Evolutionary conservation across 805 yeast genomes (phyloP).

Genomic region (Pichia nanzhaoensis): DNA sequence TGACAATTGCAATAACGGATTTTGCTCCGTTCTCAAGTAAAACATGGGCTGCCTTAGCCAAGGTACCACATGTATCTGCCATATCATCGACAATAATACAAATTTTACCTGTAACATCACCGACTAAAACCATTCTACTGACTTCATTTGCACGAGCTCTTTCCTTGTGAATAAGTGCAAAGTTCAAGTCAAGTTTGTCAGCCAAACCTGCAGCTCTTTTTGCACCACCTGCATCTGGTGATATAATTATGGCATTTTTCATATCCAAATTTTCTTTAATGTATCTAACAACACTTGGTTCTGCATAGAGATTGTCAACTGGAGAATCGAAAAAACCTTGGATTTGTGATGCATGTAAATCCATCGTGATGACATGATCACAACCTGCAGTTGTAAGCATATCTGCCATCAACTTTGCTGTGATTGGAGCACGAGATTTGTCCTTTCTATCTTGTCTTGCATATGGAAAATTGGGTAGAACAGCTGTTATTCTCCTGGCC

Average conservation of each 20-base stretch:
- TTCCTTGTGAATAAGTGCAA: conserved; percentile 81
- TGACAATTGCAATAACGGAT: conserved; percentile 73
- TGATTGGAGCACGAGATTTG: conserved; percentile 77
- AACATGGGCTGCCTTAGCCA: conserved; percentile 76
- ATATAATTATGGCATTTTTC: conserved; percentile 63
- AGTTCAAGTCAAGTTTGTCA: conserved; percentile 69
- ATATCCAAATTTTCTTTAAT: conserved; percentile 55
- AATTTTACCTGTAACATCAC: conserved; percentile 70
- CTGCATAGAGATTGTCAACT: conserved; percentile 79
- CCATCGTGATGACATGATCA: conserved; percentile 83
- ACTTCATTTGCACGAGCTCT: conserved; percentile 80
- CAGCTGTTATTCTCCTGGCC: conserved; percentile 77
- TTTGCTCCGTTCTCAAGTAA: conserved; percentile 61
- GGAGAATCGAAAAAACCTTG: conserved; percentile 83
- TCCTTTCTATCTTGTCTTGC: conserved; percentile 89
- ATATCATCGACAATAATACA: conserved; percentile 81
- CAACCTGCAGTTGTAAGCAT: conserved; percentile 80
- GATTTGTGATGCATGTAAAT: conserved; percentile 81
- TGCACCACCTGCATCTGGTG: conserved; percentile 91
- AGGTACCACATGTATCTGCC: conserved; percentile 88
- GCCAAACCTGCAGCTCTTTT: conserved; percentile 84
- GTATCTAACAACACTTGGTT: conserved; percentile 72
- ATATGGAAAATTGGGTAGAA: conserved; percentile 76
- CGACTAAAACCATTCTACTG: conserved; percentile 77
- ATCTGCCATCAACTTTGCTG: conserved; percentile 80